These are phyloP conservation scores for Leccinum pellstonianum DNA, from an alignment of 768 basidiomycete species.

Conservation along the genomic window DNA sequence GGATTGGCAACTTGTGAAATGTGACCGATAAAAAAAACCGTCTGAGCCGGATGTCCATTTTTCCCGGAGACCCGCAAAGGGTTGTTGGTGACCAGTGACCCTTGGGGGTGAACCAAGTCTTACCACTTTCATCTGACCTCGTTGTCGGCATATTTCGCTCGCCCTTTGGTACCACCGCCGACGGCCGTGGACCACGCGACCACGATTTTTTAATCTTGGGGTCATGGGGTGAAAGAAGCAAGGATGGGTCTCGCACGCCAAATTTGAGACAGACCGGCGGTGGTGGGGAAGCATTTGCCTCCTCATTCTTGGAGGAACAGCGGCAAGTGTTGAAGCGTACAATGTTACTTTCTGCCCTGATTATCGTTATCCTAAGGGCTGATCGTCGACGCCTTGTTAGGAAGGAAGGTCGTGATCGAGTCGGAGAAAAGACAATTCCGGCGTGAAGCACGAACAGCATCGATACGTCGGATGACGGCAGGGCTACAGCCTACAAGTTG, in stretches of 20 bases:
- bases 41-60: constrained; percentile 1
- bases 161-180: constrained; percentile 5
- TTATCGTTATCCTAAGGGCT: constrained; percentile 5
- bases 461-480: constrained; percentile 11
- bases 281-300: constrained; percentile 6
- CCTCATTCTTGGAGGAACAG: constrained; percentile 8
- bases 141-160: constrained; percentile 9
- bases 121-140: constrained; percentile 15
- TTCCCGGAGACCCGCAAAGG: constrained; percentile 1
- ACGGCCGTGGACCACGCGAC: constrained; percentile 6
- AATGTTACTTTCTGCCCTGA: constrained; percentile 15
- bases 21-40: neutral
- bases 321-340: neutral
- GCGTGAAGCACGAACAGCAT: constrained; percentile 17
- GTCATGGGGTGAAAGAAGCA: constrained; percentile 10
- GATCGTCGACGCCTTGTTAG: constrained; percentile 21
- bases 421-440: constrained; percentile 10
- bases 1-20: constrained; percentile 1
- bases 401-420: constrained; percentile 15
- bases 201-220: constrained; percentile 24
- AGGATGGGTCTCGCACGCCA: constrained; percentile 13
- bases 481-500: constrained; percentile 11
- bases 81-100: neutral
- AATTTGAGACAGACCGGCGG: constrained; percentile 2
- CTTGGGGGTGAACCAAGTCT: constrained; percentile 1